Evolutionary conservation across 345 rosid species (phyloP).

Genomic region (Populus ilicifolia): DNA sequence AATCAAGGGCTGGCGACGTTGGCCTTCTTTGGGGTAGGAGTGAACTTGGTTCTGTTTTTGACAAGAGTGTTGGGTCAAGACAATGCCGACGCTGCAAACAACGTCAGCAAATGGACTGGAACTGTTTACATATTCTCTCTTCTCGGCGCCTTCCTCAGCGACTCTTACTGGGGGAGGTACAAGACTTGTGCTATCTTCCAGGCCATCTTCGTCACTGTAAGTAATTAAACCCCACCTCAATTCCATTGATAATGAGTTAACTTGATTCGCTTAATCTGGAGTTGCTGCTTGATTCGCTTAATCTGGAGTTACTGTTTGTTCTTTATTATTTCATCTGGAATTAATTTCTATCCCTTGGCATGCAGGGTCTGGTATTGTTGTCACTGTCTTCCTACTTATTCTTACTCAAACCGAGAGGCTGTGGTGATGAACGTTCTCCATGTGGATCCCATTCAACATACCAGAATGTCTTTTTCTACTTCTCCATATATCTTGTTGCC

Average conservation of each 20-base stretch:
- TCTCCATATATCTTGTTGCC: slow-evolving; percentile 28
- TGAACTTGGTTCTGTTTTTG: slow-evolving; percentile 25
- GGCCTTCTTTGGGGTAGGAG: slow-evolving; percentile 33
- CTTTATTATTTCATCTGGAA: no score
- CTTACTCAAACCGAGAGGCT: slow-evolving; percentile 20
- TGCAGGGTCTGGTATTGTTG: slow-evolving; percentile 22
- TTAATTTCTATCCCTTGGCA: no score
- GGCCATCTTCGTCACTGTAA: slow-evolving; percentile 23
- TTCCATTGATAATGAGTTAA: no score
- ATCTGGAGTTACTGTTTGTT: no score
- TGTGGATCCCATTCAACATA: slow-evolving; percentile 18
- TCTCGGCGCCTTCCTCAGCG: slow-evolving; percentile 25
- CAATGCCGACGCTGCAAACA: slow-evolving; percentile 29
- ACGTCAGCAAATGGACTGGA: slow-evolving; percentile 33
- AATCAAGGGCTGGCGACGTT: slow-evolving; percentile 29
- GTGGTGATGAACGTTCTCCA: slow-evolving; percentile 6
- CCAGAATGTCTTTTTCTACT: slow-evolving; percentile 12
- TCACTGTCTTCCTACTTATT: slow-evolving; percentile 19
- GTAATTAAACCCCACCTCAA: background rate
- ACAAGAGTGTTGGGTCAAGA: slow-evolving; percentile 26
- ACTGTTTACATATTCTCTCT: slow-evolving; percentile 31
- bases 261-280: no score
- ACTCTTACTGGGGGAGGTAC: slow-evolving; percentile 32
- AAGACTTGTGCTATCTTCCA: slow-evolving; percentile 30
- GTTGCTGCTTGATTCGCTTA: no score